Evolutionary conservation across 2,329 filamentous ascomycete species (phyloP), one percentile per base, ranked within the genome.

Genomic region (Ophiostoma sp.): DNA sequence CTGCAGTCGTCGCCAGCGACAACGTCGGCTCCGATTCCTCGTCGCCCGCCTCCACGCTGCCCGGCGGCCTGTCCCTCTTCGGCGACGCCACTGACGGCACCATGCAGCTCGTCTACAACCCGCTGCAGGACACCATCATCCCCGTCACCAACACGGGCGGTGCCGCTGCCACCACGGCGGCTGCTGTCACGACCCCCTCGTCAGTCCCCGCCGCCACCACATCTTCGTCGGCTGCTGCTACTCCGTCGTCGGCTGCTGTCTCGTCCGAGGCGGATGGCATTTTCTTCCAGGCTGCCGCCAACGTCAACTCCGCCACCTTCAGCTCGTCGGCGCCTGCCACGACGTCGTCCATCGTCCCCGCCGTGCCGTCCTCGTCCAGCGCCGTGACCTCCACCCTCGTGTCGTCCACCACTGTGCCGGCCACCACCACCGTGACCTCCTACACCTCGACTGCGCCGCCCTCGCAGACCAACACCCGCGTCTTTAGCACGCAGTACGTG

Each of bases 51-150:
- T 40, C 66, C 2, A 67, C 69, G 60, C 84, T 96, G 27, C 92
- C 92, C 5, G 91, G 92, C 60, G 83, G 85, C 69, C 78, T 87
- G 27, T 70, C 76, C 5, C 81, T 89, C 38, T 73, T 58, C 27
- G 72, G 72, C 16, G 18, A 64, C 8, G 42, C 42, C 18, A 67
- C 69, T 4, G 68, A 45, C 60, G 71, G 55, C 55, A 64, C 66
- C 49, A 69, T 73, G 67, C 55, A 69, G 36, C 44, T 67, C 2
- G 16, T 67, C 14, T 71, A 71, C 47, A 58, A 72, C 52, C 55
- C 71, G 6, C 70, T 70, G 16, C 66, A 69, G 36, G 55, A 67
- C 27, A 63, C 67, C 5, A 60, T 7, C 49, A 44, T 60, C 18
- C 14, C 52, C 18, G 3, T 64, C 62, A 18, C 65, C 16, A 60